These are phyloP conservation scores for Cryptosporidium andersoni DNA, from an alignment of 169 alveolate species.

Conservation along the genomic window DNA sequence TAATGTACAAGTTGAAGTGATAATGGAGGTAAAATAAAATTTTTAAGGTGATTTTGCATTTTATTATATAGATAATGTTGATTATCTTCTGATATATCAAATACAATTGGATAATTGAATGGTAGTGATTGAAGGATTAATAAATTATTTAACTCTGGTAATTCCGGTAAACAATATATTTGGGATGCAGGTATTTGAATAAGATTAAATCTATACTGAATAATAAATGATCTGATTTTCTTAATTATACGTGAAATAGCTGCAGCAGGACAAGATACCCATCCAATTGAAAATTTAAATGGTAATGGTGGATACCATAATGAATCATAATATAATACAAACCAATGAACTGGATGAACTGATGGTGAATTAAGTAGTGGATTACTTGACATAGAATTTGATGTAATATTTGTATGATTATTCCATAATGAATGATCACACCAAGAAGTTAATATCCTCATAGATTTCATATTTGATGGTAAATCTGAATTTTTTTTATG, in stretches of 20 bases:
- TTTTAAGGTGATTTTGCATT: slow-evolving; percentile 7
- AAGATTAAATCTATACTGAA: slow-evolving; percentile 20
- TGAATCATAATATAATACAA: slow-evolving; percentile 60
- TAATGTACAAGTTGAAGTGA: slow-evolving; percentile 22
- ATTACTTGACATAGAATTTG: background rate
- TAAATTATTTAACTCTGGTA: background rate
- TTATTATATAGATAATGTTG: background rate
- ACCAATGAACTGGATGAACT: slow-evolving; percentile 47
- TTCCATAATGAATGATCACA: slow-evolving; percentile 15
- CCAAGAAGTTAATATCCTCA: slow-evolving; percentile 46
- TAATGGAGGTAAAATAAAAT: slow-evolving; percentile 28
- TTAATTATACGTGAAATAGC: slow-evolving; percentile 41
- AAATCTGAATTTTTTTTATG: too few species aligned
- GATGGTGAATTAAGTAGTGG: background rate
- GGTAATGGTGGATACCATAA: slow-evolving; percentile 53
- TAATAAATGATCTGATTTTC: slow-evolving; percentile 25
- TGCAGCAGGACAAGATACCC: slow-evolving; percentile 52
- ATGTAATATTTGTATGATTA: background rate
- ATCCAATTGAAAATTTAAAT: slow-evolving; percentile 46
- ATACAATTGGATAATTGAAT: slow-evolving; percentile 45
- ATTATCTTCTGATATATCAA: background rate
- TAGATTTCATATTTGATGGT: slow-evolving; percentile 4
- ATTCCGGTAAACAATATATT: slow-evolving; percentile 23
- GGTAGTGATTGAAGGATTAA: slow-evolving; percentile 8
- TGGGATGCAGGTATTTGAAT: slow-evolving; percentile 44